These are phyloP conservation scores for Echium plantagineum DNA, from an alignment of 257 asterid species.

Conservation along the genomic window DNA sequence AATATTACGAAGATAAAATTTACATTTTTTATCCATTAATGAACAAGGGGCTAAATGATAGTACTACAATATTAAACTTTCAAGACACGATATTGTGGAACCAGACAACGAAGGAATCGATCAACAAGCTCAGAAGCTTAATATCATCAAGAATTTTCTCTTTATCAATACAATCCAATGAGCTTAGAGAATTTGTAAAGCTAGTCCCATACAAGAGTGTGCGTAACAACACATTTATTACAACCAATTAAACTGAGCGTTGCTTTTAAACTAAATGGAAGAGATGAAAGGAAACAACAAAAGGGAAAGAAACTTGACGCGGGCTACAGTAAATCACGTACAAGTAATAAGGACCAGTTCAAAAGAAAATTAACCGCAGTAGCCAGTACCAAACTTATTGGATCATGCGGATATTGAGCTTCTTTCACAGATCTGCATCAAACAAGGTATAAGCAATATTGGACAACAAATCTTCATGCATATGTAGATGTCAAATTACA, in stretches of 20 bases:
- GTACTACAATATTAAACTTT: too few relatives aligned
- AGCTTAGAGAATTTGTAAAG: neutral
- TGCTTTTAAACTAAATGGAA: neutral
- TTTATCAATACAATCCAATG: neutral
- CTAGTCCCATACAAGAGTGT: neutral
- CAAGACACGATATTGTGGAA: too few relatives aligned
- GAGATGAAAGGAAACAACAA: neutral
- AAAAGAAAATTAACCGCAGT: constrained; percentile 9
- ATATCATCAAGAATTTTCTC: neutral
- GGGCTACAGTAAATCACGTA: constrained; percentile 7
- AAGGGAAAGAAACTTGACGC: neutral
- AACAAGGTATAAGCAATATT: constrained; percentile 1
- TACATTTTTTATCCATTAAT: too few relatives aligned
- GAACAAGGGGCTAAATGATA: too few relatives aligned
- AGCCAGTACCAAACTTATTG: constrained; percentile 7
- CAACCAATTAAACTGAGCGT: neutral
- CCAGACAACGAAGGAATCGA: too few relatives aligned
- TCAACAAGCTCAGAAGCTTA: neutral
- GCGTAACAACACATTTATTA: neutral
- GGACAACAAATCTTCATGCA: neutral
- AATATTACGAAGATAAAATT: too few relatives aligned
- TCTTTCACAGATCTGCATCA: constrained; percentile 46
- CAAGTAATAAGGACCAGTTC: neutral
- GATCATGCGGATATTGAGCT: constrained; percentile 12
- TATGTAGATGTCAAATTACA: neutral